phyloP scores from a whole-genome alignment of 495 filamentous ascomycete species.

The Penicillium taxi region DNA sequence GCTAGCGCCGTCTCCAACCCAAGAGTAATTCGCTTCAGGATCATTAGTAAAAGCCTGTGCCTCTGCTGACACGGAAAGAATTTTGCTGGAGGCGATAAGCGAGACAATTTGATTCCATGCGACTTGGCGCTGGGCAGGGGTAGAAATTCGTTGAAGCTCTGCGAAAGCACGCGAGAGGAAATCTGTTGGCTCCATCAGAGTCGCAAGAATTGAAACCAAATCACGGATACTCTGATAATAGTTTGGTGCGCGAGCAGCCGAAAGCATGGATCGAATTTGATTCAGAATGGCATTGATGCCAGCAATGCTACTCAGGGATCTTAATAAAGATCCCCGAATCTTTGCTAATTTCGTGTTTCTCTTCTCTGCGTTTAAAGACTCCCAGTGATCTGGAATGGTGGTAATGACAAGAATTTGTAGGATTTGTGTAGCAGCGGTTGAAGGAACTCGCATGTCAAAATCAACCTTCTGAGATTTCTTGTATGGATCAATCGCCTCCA shows the following conservation, averaged over 20 bases:
- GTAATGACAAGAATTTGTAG: constrained; percentile 59
- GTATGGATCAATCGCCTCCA: constrained; percentile 46
- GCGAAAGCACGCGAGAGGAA: constrained; percentile 49
- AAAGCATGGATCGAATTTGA: constrained; percentile 49
- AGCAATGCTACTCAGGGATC: constrained; percentile 62
- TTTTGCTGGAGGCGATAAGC: constrained; percentile 61
- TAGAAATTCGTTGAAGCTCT: constrained; percentile 28
- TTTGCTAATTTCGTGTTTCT: constrained; percentile 25
- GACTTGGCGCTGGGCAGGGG: constrained; percentile 31
- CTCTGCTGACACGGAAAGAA: constrained; percentile 68
- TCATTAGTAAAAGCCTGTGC: constrained; percentile 50
- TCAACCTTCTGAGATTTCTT: constrained; percentile 21
- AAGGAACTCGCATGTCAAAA: constrained; percentile 56
- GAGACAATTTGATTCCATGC: constrained; percentile 60
- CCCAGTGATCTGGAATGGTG: constrained; percentile 73
- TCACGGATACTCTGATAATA: constrained; percentile 24
- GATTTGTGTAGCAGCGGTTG: constrained; percentile 59
- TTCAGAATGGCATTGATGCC: constrained; percentile 64
- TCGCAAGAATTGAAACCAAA: constrained; percentile 40
- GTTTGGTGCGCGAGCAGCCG: constrained; percentile 20
- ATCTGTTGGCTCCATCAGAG: constrained; percentile 48
- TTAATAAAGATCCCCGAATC: constrained; percentile 42
- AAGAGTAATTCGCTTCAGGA: constrained; percentile 30
- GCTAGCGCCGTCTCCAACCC: constrained; percentile 57
- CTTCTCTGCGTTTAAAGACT: constrained; percentile 43